phyloP scores from a whole-genome alignment of 345 rosid species.

The Xanthoceras sorbifolium region DNA sequence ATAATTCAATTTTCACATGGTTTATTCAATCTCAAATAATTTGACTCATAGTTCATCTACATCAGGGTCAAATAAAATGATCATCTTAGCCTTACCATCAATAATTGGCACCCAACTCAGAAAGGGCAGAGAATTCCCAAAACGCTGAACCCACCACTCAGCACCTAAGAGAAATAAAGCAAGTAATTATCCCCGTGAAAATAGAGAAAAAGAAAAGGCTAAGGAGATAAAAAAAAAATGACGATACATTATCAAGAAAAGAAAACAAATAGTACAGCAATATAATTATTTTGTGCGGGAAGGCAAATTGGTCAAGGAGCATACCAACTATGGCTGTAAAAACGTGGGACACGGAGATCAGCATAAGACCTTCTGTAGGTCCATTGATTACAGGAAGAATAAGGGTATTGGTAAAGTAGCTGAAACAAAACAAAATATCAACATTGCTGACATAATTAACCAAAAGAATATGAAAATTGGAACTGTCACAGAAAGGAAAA shows the following conservation, averaged over 20 bases:
- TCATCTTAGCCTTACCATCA: constrained; percentile 50
- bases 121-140: constrained; percentile 67
- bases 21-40: neutral
- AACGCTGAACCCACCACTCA: constrained; percentile 85
- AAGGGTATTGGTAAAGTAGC: constrained; percentile 92
- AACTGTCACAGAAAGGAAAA: neutral
- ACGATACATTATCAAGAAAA: neutral
- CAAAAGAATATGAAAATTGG: neutral
- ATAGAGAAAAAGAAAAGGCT: constrained; percentile 11
- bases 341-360: constrained; percentile 76
- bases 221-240: neutral
- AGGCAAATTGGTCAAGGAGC: constrained; percentile 22
- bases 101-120: constrained; percentile 81
- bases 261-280: neutral
- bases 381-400: constrained; percentile 93
- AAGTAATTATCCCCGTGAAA: constrained; percentile 17
- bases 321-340: constrained; percentile 88
- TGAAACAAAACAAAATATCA: constrained; percentile 35
- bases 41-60: neutral
- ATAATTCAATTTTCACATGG: neutral
- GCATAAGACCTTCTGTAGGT: constrained; percentile 94
- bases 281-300: neutral
- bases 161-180: constrained; percentile 56
- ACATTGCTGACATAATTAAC: constrained; percentile 11
- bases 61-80: neutral